Evolutionary conservation across 106 monocot species (phyloP).

Genomic region (Dioscorea alata): DNA sequence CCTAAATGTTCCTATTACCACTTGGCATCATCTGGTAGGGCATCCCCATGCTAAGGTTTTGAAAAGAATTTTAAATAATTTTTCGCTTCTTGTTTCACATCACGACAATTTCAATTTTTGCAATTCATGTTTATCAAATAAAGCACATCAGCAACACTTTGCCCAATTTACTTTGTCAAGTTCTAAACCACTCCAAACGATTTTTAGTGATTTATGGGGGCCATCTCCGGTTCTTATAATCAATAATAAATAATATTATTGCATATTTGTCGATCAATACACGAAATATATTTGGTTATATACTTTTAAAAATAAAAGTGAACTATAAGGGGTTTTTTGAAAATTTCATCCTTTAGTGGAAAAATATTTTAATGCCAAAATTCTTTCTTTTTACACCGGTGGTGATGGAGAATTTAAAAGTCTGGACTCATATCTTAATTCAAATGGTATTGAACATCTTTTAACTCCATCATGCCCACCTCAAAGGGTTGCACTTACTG

Average conservation of each 20-base stretch:
- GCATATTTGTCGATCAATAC: conserved; percentile 28
- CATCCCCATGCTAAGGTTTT: conserved; percentile 6
- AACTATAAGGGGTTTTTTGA: conserved; percentile 7
- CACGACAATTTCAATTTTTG: not conserved
- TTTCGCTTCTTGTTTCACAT: not conserved
- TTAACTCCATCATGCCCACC: conserved; percentile 11
- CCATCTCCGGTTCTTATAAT: conserved; percentile 5
- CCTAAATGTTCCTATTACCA: not conserved
- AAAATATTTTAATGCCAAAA: conserved; percentile 1
- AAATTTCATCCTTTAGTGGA: conserved; percentile 7
- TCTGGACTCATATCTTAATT: not conserved
- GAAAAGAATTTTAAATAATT: not conserved
- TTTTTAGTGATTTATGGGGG: conserved; percentile 9
- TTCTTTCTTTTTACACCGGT: conserved; percentile 4
- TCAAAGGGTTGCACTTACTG: not conserved
- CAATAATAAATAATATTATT: conserved; percentile 12
- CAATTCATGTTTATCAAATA: conserved; percentile 15
- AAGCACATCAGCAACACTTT: conserved; percentile 14
- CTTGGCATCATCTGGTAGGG: conserved; percentile 4
- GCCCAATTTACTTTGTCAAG: too few species aligned
- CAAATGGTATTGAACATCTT: conserved; percentile 9
- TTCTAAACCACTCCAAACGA: not conserved
- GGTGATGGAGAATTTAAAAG: conserved; percentile 3
- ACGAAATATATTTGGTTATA: conserved; percentile 18
- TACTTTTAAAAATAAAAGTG: conserved; percentile 15